phyloP scores from a whole-genome alignment of 768 basidiomycete genomes.

The Pseudohyphozyma bogoriensis region DNA sequence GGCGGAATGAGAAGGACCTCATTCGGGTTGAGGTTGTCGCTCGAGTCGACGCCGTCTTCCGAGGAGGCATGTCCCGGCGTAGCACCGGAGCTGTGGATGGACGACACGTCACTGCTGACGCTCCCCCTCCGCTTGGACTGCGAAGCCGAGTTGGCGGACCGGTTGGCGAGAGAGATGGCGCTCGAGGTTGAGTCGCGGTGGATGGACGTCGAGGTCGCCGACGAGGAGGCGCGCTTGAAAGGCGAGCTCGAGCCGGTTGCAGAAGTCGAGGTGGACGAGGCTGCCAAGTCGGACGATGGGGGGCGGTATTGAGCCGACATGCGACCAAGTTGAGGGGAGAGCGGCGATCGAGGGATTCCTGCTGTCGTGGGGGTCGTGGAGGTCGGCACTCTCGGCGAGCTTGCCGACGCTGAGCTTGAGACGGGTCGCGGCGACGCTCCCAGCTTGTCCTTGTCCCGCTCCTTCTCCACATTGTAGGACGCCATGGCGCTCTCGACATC shows the following conservation, averaged over 20 bases:
- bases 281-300: not conserved
- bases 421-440: not conserved
- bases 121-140: conserved; percentile 66
- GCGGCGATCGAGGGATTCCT: conserved; percentile 11
- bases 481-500: not conserved
- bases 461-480: too few species aligned
- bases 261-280: conserved; percentile 6
- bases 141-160: conserved; percentile 62
- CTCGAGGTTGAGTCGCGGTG: conserved; percentile 79
- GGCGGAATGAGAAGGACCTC: conserved; percentile 72
- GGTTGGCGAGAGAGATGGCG: conserved; percentile 62
- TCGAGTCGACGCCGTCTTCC: conserved; percentile 51
- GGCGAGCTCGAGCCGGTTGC: conserved; percentile 3
- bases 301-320: not conserved
- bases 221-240: conserved; percentile 73
- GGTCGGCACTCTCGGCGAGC: too few species aligned
- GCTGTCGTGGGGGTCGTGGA: not conserved
- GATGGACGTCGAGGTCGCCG: conserved; percentile 46
- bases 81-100: conserved; percentile 56
- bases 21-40: conserved; percentile 43
- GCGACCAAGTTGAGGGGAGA: not conserved
- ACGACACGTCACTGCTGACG: conserved; percentile 73
- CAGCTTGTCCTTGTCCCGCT: too few species aligned
- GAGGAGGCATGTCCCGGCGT: conserved; percentile 52
- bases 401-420: too few species aligned